Conservation (phyloP, 2,329 filamentous ascomycete genomes). For the Penicillium sp. region DNA sequence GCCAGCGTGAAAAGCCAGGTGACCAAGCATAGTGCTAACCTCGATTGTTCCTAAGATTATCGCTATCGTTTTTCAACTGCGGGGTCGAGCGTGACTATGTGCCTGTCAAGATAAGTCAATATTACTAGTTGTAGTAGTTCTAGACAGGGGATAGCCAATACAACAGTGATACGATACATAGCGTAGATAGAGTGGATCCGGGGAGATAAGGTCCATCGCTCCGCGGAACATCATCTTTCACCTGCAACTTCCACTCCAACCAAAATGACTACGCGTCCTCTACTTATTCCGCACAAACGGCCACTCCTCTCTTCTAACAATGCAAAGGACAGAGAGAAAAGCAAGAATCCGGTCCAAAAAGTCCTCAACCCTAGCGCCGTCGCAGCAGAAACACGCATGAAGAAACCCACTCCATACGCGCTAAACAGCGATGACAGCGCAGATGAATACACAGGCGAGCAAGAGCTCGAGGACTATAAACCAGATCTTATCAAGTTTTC, state of each 20-base stretch:
- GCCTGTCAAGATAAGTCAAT: neutral
- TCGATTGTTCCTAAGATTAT: neutral
- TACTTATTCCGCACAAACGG: constrained; percentile 31
- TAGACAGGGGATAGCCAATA: neutral
- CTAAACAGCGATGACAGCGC: neutral
- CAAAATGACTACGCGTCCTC: constrained; percentile 17
- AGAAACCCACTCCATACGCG: constrained; percentile 4
- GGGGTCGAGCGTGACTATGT: neutral
- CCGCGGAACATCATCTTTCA: neutral
- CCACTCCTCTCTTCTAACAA: constrained; percentile 17
- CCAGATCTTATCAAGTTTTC: constrained; percentile 31
- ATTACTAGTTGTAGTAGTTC: neutral
- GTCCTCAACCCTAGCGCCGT: constrained; percentile 25
- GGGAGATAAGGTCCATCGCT: neutral
- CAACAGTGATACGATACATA: neutral
- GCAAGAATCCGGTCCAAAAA: constrained; percentile 4
- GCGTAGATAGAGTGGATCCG: constrained; percentile 1
- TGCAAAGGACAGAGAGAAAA: neutral
- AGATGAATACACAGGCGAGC: neutral
- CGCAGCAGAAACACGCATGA: constrained; percentile 20
- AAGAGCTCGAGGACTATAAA: neutral
- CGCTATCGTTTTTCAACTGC: neutral
- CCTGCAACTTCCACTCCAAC: neutral
- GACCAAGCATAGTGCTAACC: neutral
- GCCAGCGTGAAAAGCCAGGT: neutral